phyloP scores from a whole-genome alignment of 1,284 basidiomycete species.

The Vanrija humicola region DNA sequence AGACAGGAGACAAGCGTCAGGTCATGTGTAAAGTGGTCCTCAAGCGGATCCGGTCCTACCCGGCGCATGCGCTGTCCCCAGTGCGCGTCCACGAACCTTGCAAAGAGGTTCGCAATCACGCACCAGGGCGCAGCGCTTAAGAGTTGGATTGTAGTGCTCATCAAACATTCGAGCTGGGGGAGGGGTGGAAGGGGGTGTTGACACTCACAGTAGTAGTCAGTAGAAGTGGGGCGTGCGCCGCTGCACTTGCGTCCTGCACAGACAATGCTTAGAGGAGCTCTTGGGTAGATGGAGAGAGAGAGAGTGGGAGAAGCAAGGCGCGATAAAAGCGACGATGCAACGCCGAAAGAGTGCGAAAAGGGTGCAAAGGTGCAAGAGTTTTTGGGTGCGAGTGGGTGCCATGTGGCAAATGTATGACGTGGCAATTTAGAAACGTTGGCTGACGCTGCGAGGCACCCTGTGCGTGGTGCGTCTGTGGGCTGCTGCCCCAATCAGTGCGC shows the following conservation, averaged over 20 bases:
- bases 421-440: too few species aligned
- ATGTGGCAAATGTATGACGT: too few species aligned
- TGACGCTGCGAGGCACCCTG: too few species aligned
- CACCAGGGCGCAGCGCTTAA: slow-evolving; percentile 23
- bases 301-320: background rate
- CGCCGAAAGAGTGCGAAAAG: background rate
- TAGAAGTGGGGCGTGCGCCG: too few species aligned
- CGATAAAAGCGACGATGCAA: background rate
- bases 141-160: slow-evolving; percentile 43
- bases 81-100: slow-evolving; percentile 23
- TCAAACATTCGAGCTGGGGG: slow-evolving; percentile 22
- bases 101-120: slow-evolving; percentile 25
- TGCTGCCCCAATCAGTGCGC: too few species aligned
- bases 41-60: slow-evolving; percentile 38
- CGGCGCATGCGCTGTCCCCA: slow-evolving; percentile 24
- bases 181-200: background rate
- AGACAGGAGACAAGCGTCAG: slow-evolving; percentile 22
- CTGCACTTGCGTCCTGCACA: too few species aligned
- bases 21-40: slow-evolving; percentile 46
- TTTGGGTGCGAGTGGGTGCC: too few species aligned
- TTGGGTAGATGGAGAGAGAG: background rate
- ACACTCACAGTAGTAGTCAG: slow-evolving; percentile 5
- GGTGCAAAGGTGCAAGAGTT: background rate
- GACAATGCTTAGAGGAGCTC: too few species aligned
- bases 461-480: too few species aligned